A percentile compares a stretch with the other conserved stretches of the same genome.
These are phyloP conservation scores for Prunus campanulata DNA, from an alignment of 306 rosid genomes.

Conservation along the genomic window DNA sequence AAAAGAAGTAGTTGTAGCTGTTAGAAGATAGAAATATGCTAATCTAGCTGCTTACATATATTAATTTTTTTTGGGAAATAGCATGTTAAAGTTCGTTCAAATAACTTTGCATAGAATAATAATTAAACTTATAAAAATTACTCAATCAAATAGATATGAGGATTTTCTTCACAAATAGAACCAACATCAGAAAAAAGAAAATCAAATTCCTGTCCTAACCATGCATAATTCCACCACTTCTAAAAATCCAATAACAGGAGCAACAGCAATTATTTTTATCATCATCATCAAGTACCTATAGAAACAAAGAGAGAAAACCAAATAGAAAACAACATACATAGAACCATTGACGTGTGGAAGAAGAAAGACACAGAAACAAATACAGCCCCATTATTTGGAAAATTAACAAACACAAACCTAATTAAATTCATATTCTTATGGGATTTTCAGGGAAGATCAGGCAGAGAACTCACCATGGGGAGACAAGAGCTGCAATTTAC, in stretches of 20 bases:
- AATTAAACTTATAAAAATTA: neutral
- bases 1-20: neutral
- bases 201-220: neutral
- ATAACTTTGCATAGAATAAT: neutral
- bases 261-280: neutral
- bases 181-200: neutral
- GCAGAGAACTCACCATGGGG: constrained; percentile 17
- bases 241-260: neutral
- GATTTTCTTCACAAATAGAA: neutral
- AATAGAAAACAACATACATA: neutral
- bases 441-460: neutral
- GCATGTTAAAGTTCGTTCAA: neutral
- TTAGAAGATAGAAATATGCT: neutral
- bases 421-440: neutral
- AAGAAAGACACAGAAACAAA: neutral
- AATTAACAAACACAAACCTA: neutral
- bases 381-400: neutral
- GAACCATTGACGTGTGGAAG: neutral
- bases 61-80: neutral
- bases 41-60: neutral
- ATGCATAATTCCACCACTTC: neutral
- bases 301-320: neutral
- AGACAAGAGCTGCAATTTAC: constrained; percentile 47
- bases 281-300: neutral
- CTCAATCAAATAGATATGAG: neutral